Evolutionary conservation across 2,329 filamentous ascomycete species (phyloP).

Genomic region (Neopestalotiopsis sp.): DNA sequence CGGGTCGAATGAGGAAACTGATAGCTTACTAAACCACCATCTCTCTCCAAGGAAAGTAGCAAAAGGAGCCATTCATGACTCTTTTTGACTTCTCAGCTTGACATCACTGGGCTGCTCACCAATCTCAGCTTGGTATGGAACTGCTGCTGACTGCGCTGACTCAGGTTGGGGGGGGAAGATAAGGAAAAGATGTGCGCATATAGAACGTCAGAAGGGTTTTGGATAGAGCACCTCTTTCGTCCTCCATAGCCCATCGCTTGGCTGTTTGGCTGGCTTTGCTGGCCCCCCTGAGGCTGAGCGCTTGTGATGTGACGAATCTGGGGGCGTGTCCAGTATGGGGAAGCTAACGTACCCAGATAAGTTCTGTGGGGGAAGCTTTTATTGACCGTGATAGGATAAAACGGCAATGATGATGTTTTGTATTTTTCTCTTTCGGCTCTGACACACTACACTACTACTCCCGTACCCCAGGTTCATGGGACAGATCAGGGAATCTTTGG

Average conservation of each 20-base stretch:
- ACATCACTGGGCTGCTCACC: constrained; percentile 10
- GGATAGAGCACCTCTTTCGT: neutral
- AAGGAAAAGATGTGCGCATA: neutral
- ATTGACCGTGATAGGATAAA: constrained; percentile 25
- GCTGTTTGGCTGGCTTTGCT: neutral
- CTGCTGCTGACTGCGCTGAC: neutral
- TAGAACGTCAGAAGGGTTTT: neutral
- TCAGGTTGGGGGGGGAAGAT: constrained; percentile 1
- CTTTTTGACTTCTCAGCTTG: constrained; percentile 6
- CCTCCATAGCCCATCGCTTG: neutral
- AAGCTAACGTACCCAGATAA: constrained; percentile 20
- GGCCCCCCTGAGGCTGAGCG: constrained; percentile 3
- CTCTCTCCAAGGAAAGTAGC: neutral
- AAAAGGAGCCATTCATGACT: neutral
- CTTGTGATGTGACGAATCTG: constrained; percentile 17
- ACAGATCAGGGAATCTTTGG: constrained; percentile 18
- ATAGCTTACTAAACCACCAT: neutral
- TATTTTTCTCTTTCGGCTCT: constrained; percentile 16
- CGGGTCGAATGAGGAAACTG: neutral
- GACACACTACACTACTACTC: neutral
- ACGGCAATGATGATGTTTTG: constrained; percentile 12
- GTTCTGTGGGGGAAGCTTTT: constrained; percentile 32
- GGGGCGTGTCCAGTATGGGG: constrained; percentile 11
- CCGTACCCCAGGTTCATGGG: constrained; percentile 31
- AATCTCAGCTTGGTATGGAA: neutral